Base-by-base conservation (phyloP, 2,329 filamentous ascomycete genomes). In the Talaromyces islandicus region DNA sequence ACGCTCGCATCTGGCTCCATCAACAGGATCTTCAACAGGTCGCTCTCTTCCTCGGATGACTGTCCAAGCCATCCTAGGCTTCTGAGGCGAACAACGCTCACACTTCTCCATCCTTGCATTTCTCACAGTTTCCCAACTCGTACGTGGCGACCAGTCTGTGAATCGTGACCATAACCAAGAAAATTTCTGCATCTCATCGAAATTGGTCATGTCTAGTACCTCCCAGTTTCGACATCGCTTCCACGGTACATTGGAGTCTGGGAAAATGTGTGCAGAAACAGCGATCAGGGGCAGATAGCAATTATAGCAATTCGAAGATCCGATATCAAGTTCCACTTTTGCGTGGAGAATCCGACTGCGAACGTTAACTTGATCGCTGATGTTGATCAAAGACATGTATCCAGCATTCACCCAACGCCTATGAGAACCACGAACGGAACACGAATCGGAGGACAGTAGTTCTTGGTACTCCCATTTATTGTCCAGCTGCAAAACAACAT, bases 1-100 rank as follows among this genome's bases (percentile, higher is more conserved):
- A 41, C 75, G 73, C 65, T 86, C 84, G 62, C 79, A 85, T 0
- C 68, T 60, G 1, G 77, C 79, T 30, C 83, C 82, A 61, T 78
- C 75, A 59, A 76, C 67, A 0, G 79, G 76, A 63, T 85, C 77
- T 65, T 86, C 84, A 54, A 78, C 80, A 0, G 81, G 61, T 14
- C 61, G 63, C 6, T 68, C 68, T 50, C 64, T 68, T 11, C 57
- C 51, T 52, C 62, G 62, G 52, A 71, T 64, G 4, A 69, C 63
- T 2, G 69, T 68, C 75, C 74, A 77, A 11, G 71, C 56, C 9
- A 75, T 68, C 29, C 62, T 63, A 12, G 74, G 73, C 30, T 69
- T 70, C 43, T 48, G 56, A 11, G 74, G 74, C 9, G 69, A 67
- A 54, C 74, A 77, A n/a, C 65, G 57, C 7, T 48, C 52, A 57